Conservation (phyloP, 208 protist genomes). For the Wallacemonas sp. region DNA sequence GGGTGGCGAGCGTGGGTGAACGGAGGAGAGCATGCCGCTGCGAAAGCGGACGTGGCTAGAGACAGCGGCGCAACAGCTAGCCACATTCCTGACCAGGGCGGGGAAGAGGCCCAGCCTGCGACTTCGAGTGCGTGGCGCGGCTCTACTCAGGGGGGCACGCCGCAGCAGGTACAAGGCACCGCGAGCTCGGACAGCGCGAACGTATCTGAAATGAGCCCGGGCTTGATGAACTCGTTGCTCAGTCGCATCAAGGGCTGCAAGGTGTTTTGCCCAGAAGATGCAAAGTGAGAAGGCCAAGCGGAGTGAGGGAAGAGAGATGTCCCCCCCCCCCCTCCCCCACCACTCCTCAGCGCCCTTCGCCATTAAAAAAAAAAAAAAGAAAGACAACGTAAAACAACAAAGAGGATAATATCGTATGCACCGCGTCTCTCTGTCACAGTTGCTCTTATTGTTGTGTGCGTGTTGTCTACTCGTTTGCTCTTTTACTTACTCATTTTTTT, state of each 20-base stretch:
- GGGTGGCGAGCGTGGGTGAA: background rate
- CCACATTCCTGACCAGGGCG: too few relatives aligned
- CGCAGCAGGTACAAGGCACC: too few relatives aligned
- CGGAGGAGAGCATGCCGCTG: constrained; percentile 2
- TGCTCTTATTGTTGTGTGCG: too few relatives aligned
- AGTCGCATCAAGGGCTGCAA: constrained; percentile 66
- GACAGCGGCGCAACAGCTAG: too few relatives aligned
- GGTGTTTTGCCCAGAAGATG: constrained; percentile 84
- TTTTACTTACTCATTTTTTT: background rate
- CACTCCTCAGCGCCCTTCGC: too few relatives aligned
- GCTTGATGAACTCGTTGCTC: constrained; percentile 34
- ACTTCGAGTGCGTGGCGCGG: too few relatives aligned
- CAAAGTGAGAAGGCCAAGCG: constrained; percentile 9
- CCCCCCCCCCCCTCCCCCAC: too few relatives aligned
- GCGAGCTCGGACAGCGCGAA: background rate
- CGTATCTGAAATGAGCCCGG: constrained; percentile 2
- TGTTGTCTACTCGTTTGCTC: background rate
- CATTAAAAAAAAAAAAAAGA: background rate
- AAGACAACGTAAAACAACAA: background rate
- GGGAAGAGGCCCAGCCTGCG: too few relatives aligned
- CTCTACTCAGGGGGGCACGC: too few relatives aligned
- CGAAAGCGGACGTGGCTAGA: background rate
- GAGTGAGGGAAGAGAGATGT: too few relatives aligned
- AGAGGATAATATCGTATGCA: too few relatives aligned
- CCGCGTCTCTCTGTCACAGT: too few relatives aligned